Evolutionary conservation across 2,329 filamentous ascomycete genomes (phyloP).

Genomic region (Sporothrix humicola): DNA sequence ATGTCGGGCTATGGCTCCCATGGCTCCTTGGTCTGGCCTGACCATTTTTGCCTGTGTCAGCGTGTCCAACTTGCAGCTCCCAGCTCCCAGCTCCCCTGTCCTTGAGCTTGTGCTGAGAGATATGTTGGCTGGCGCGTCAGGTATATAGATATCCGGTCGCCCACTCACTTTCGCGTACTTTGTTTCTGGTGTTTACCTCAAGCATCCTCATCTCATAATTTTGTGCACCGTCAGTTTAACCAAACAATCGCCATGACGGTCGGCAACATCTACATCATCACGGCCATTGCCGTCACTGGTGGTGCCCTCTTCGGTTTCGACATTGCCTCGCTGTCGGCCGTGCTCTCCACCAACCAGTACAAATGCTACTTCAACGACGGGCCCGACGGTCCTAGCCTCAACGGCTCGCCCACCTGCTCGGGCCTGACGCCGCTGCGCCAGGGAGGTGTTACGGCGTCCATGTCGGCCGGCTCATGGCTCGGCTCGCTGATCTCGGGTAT

Average conservation of each 20-base stretch:
- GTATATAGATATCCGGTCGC: too few species aligned
- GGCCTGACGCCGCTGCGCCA: constrained; percentile 44
- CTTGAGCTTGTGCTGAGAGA: too few species aligned
- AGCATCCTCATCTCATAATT: too few species aligned
- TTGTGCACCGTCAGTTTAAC: too few species aligned
- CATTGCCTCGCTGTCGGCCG: constrained; percentile 53
- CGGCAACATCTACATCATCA: constrained; percentile 51
- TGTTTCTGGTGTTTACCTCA: too few species aligned
- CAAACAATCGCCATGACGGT: not conserved
- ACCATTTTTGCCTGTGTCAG: not conserved
- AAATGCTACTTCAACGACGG: constrained; percentile 53
- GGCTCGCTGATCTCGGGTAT: constrained; percentile 66
- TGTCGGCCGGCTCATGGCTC: constrained; percentile 73
- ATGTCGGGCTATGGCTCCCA: not conserved
- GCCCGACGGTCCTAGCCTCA: constrained; percentile 40
- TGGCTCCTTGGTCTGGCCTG: not conserved
- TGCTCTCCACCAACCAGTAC: constrained; percentile 51
- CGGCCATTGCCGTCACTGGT: constrained; percentile 52
- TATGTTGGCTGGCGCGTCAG: too few species aligned
- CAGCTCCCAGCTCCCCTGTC: too few species aligned
- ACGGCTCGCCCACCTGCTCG: constrained; percentile 27
- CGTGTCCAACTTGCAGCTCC: too few species aligned
- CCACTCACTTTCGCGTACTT: too few species aligned
- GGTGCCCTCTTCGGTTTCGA: constrained; percentile 51
- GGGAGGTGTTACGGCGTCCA: constrained; percentile 71